Base-by-base conservation (phyloP, 345 rosid genomes). In the Lepidium aucheri region DNA sequence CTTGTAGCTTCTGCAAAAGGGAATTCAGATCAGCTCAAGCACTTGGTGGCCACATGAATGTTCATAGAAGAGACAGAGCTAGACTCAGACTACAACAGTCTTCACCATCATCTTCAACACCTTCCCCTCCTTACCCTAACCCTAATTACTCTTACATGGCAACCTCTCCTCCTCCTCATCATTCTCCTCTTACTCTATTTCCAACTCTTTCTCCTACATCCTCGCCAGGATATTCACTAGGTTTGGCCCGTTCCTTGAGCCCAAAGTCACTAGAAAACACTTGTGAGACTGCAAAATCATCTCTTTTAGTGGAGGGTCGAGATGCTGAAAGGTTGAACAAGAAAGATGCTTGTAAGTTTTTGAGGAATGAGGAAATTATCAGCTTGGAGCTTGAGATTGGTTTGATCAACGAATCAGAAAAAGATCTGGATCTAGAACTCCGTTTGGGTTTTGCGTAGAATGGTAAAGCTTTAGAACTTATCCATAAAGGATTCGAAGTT, bases 11-110 rank as follows among this genome's bases (percentile, higher is more conserved):
- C 81, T 93, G 98, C 81, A 86, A 86, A 61, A 85, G 97, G 46
- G 98, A 88, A 70, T 93, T 90, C 69, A 84, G 85, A 78, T 90
- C 97, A 36, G 97, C 97, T 73, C 98, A 93, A 78, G 98, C 98
- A 65, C 90, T 93, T 55, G 98, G 98, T 17, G 96, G 98, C 18
- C 98, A 91, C 81, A 91, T 89, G 98, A 91, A 91, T 70, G 96
- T 92, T 47, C 98, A 93, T 45, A 82, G 96, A 41, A 81, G 96
- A 75, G 98, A 93, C 80, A 83, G 97, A 45, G 98, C 97, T n/a
- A 84, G 91, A 65, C 65, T 93, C 47, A 83, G 94, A 69, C 83
- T 83, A 69, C 75, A 75, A 65, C 89, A 87, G 16, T 82, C 93
- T 15, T 79, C 95, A 34, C 80, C 95, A 53, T 67, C 55, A 30